These are phyloP conservation scores for Luffa acutangula DNA, from an alignment of 306 rosid genomes.

Conservation along the genomic window DNA sequence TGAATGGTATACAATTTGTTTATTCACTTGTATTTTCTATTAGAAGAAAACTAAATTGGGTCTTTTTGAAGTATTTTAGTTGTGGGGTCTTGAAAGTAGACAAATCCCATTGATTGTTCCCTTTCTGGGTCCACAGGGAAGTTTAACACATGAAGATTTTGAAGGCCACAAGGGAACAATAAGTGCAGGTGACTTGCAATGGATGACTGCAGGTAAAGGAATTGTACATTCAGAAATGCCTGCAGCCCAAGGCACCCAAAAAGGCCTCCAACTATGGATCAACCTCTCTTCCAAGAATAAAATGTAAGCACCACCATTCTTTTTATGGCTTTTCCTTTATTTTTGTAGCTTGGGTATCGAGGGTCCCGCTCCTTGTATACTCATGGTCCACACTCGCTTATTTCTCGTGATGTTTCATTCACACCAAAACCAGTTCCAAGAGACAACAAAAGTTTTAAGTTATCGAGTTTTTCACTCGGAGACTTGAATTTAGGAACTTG, in stretches of 20 bases:
- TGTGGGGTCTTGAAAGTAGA: background rate
- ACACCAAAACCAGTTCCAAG: background rate
- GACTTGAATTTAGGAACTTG: background rate
- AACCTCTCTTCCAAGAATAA: conserved; percentile 79
- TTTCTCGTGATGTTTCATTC: background rate
- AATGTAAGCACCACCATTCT: conserved; percentile 32
- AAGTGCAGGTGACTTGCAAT: conserved; percentile 79
- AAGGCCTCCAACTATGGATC: conserved; percentile 88
- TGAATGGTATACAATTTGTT: background rate
- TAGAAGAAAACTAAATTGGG: background rate
- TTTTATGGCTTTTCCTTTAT: background rate
- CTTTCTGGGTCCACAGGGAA: conserved; percentile 41
- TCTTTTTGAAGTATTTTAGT: background rate
- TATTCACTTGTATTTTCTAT: background rate
- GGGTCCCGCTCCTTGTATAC: background rate
- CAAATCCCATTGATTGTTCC: background rate
- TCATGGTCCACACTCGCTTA: background rate
- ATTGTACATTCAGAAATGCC: conserved; percentile 97
- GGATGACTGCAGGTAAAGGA: conserved; percentile 99
- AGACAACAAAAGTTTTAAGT: background rate
- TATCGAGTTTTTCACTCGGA: background rate
- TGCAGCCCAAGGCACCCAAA: conserved; percentile 72
- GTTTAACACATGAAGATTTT: conserved; percentile 79
- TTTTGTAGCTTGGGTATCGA: background rate
- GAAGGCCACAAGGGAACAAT: conserved; percentile 94